Evolutionary conservation across 768 basidiomycete genomes (phyloP).

Genomic region (Gyrodon lividus): DNA sequence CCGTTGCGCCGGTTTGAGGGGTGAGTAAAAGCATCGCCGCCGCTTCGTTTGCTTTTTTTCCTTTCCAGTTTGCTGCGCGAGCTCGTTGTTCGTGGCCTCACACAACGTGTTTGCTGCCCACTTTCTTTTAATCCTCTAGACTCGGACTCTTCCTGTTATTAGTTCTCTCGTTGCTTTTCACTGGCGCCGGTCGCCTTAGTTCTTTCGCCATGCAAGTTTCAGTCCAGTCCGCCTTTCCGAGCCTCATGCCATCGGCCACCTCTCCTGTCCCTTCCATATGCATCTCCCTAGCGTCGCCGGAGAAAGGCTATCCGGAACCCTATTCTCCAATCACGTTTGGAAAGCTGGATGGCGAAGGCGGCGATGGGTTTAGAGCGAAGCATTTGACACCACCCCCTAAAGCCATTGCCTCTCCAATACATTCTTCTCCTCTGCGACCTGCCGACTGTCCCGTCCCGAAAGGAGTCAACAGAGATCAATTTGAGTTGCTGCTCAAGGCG

Average conservation of each 20-base stretch:
- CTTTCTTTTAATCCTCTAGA: slow-evolving; percentile 19
- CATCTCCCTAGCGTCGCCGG: slow-evolving; percentile 67
- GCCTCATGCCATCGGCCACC: slow-evolving; percentile 40
- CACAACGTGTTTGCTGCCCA: slow-evolving; percentile 21
- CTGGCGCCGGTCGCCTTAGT: slow-evolving; percentile 56
- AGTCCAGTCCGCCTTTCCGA: slow-evolving; percentile 18
- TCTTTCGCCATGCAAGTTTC: background rate
- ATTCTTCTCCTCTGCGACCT: slow-evolving; percentile 52
- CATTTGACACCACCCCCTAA: slow-evolving; percentile 53
- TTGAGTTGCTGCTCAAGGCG: slow-evolving; percentile 61
- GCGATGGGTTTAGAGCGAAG: slow-evolving; percentile 55
- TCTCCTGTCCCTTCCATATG: slow-evolving; percentile 63
- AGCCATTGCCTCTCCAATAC: slow-evolving; percentile 26
- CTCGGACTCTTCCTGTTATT: slow-evolving; percentile 31
- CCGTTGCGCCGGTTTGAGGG: background rate
- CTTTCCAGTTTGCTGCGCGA: slow-evolving; percentile 13
- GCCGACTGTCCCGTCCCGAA: slow-evolving; percentile 37
- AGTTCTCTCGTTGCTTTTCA: slow-evolving; percentile 27
- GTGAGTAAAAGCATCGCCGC: background rate
- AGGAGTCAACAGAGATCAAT: slow-evolving; percentile 62
- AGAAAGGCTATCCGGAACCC: slow-evolving; percentile 49
- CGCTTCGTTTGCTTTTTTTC: background rate
- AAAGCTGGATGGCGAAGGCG: slow-evolving; percentile 32
- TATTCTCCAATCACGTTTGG: slow-evolving; percentile 58
- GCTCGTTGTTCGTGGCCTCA: slow-evolving; percentile 3